A percentile compares a stretch with the other conserved stretches of the same genome.
phyloP scores from a whole-genome alignment of 805 yeast species.

The Tetrapisispora fleetii region DNA sequence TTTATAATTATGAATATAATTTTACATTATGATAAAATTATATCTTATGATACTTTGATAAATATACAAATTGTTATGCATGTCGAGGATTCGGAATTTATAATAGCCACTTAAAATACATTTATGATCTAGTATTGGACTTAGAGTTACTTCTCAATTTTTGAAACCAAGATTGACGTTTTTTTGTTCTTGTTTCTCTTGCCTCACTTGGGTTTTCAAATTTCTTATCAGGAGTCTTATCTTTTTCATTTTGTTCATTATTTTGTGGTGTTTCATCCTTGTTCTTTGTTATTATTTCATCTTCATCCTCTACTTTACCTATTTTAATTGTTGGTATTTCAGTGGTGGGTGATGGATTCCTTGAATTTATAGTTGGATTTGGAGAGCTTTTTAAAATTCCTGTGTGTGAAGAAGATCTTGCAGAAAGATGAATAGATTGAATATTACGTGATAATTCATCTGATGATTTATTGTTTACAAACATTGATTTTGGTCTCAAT shows the following conservation, averaged over 20 bases:
- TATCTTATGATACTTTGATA: not conserved
- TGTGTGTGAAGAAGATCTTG: not conserved
- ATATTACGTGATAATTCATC: slow-evolving; percentile 9
- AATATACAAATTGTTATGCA: not conserved
- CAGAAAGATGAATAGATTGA: not conserved
- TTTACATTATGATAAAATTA: not conserved
- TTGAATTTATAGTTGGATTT: not conserved
- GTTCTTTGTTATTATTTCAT: not conserved
- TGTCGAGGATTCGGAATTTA: not conserved
- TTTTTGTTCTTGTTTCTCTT: slow-evolving; percentile 20
- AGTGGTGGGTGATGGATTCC: not conserved
- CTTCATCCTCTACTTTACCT: not conserved
- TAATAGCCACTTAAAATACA: not conserved
- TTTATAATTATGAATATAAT: no score
- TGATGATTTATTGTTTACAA: slow-evolving; percentile 11
- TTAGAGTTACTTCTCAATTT: slow-evolving; percentile 34
- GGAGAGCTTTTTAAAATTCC: not conserved
- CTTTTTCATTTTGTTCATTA: slow-evolving; percentile 7
- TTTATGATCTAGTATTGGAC: not conserved
- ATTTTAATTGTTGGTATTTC: slow-evolving; percentile 1
- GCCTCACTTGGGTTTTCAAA: not conserved
- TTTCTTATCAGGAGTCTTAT: not conserved
- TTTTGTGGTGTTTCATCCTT: slow-evolving; percentile 10
- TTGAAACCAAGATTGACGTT: slow-evolving; percentile 38
- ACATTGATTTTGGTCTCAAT: slow-evolving; percentile 13